These are phyloP conservation scores for Hypoxylon rubiginosum DNA, from an alignment of 2,329 filamentous ascomycete species.

Conservation along the genomic window DNA sequence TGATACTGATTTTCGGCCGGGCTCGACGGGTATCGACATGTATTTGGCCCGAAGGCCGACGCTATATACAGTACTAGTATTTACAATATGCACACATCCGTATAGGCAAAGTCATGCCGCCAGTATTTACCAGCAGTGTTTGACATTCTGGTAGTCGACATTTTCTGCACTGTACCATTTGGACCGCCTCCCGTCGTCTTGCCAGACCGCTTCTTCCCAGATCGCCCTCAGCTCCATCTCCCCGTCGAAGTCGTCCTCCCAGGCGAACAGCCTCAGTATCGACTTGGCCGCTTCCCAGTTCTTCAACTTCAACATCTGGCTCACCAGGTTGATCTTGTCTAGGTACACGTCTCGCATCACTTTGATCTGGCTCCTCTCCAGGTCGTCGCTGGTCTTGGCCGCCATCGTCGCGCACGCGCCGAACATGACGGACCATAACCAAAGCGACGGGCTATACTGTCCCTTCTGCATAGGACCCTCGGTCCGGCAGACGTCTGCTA, in stretches of 20 bases:
- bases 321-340: constrained; percentile 58
- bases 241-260: constrained; percentile 57
- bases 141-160: constrained; percentile 17
- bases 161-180: constrained; percentile 32
- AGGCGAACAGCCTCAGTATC: constrained; percentile 56
- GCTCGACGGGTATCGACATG: constrained; percentile 22
- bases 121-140: constrained; percentile 27
- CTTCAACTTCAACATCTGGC: constrained; percentile 54
- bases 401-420: constrained; percentile 58
- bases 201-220: constrained; percentile 58
- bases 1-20: not conserved
- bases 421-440: constrained; percentile 63
- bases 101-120: constrained; percentile 15
- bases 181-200: constrained; percentile 38
- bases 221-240: constrained; percentile 57
- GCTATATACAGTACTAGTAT: constrained; percentile 34
- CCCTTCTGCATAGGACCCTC: constrained; percentile 57
- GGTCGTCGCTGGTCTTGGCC: constrained; percentile 53
- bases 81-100: constrained; percentile 18
- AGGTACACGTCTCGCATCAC: constrained; percentile 56
- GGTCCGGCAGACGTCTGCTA: constrained; percentile 59
- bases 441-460: constrained; percentile 59
- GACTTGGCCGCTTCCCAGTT: constrained; percentile 57
- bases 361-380: constrained; percentile 56
- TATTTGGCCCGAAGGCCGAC: constrained; percentile 22